Evolutionary conservation across 495 filamentous ascomycete species (phyloP).

Genomic region (Schizothecium vesticola): DNA sequence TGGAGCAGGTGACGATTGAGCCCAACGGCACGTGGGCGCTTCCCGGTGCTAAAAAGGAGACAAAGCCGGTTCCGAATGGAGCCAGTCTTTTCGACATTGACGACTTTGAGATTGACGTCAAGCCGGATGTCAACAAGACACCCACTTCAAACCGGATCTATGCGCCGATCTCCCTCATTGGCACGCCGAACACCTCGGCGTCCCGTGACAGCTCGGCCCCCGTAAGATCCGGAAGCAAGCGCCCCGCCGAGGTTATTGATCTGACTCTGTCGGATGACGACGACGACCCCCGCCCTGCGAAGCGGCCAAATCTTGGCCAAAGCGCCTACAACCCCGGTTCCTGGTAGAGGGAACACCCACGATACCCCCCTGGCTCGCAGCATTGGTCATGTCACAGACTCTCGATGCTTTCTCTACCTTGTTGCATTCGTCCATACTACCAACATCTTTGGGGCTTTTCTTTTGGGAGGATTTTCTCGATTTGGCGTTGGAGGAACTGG

Average conservation of each 20-base stretch:
- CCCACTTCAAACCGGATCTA: constrained; percentile 11
- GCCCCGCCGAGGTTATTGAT: constrained; percentile 67
- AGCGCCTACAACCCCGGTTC: constrained; percentile 10
- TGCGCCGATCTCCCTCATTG: constrained; percentile 14
- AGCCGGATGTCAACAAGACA: constrained; percentile 39
- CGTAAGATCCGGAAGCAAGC: constrained; percentile 52
- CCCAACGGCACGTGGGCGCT: constrained; percentile 76
- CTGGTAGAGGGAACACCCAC: neutral
- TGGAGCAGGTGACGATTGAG: constrained; percentile 85
- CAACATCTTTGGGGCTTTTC: neutral
- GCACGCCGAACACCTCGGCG: constrained; percentile 24
- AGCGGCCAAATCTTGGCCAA: constrained; percentile 40
- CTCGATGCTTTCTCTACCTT: neutral
- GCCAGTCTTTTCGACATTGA: constrained; percentile 51
- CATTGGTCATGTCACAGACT: neutral
- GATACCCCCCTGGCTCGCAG: neutral
- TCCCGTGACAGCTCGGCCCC: constrained; percentile 31
- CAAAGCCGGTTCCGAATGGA: constrained; percentile 11
- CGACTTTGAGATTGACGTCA: constrained; percentile 53
- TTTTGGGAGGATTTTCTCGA: neutral
- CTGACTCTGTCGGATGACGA: constrained; percentile 74
- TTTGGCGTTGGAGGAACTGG: neutral
- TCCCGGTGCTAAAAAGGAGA: constrained; percentile 30
- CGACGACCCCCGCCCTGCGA: constrained; percentile 50
- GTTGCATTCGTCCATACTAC: neutral